phyloP scores from a whole-genome alignment of 495 filamentous ascomycete genomes.

The Letharia columbiana region DNA sequence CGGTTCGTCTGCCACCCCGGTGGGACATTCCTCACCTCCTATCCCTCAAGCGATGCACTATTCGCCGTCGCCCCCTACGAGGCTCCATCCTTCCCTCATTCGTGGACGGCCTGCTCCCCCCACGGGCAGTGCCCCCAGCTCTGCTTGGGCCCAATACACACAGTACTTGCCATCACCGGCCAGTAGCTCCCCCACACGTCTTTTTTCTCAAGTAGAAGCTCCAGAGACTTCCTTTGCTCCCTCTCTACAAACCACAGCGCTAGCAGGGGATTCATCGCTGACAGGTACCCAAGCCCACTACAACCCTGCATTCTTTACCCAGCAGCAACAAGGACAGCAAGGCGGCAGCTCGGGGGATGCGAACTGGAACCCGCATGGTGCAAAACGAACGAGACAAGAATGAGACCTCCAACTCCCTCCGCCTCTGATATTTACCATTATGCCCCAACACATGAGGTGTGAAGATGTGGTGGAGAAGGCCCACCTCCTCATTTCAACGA shows the following conservation, averaged over 20 bases:
- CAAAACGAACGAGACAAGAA: constrained; percentile 67
- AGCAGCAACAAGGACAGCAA: constrained; percentile 39
- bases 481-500: not conserved
- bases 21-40: constrained; percentile 7
- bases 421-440: not conserved
- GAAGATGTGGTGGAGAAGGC: not conserved
- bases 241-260: constrained; percentile 12
- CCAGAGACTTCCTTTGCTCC: not conserved
- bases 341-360: constrained; percentile 43
- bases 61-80: not conserved
- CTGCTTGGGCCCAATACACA: constrained; percentile 10
- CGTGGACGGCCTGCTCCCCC: not conserved
- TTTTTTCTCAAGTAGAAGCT: constrained; percentile 2
- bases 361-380: constrained; percentile 75
- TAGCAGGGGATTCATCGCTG: constrained; percentile 15
- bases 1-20: constrained; percentile 5
- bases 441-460: not conserved
- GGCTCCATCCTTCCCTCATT: not conserved
- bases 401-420: constrained; percentile 27
- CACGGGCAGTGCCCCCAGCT: not conserved
- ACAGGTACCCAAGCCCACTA: constrained; percentile 53
- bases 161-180: constrained; percentile 10
- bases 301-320: constrained; percentile 72
- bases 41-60: not conserved
- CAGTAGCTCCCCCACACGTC: not conserved